Conservation (phyloP, 768 basidiomycete species). For the Mycena maculata region DNA sequence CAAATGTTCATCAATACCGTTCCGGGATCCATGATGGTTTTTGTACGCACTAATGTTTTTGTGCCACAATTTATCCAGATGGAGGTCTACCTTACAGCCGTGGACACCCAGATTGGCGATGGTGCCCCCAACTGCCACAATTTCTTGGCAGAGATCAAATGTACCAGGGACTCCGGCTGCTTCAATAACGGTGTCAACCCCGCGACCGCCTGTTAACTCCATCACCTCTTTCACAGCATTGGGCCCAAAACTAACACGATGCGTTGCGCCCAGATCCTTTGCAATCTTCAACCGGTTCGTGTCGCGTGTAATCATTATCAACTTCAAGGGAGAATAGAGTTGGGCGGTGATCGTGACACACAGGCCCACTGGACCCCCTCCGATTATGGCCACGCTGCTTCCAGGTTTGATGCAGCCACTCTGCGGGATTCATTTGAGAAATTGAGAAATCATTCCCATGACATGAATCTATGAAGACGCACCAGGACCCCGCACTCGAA, state of each 20-base stretch:
- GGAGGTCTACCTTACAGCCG: constrained; percentile 35
- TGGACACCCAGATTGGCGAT: constrained; percentile 41
- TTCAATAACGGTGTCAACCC: constrained; percentile 39
- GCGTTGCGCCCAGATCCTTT: constrained; percentile 35
- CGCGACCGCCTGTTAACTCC: constrained; percentile 36
- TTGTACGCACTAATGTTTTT: constrained; percentile 35
- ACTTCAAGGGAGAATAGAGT: constrained; percentile 34
- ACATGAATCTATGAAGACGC: neutral
- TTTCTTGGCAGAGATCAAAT: constrained; percentile 39
- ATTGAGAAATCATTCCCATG: no score
- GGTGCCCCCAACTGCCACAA: constrained; percentile 38
- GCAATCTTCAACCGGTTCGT: constrained; percentile 32
- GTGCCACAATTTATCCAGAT: constrained; percentile 40
- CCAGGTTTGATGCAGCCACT: constrained; percentile 38
- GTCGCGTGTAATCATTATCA: constrained; percentile 38
- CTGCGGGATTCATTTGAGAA: neutral
- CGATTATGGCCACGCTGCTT: constrained; percentile 36
- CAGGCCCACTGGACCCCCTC: constrained; percentile 39
- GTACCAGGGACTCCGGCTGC: constrained; percentile 39
- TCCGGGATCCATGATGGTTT: no score
- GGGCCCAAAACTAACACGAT: constrained; percentile 32
- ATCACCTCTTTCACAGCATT: constrained; percentile 32
- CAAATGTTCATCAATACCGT: neutral
- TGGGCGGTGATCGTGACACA: constrained; percentile 34
- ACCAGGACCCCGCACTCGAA: constrained; percentile 40